Conservation (phyloP, 2,329 filamentous ascomycete genomes). For the Fusarium drepaniforme region DNA sequence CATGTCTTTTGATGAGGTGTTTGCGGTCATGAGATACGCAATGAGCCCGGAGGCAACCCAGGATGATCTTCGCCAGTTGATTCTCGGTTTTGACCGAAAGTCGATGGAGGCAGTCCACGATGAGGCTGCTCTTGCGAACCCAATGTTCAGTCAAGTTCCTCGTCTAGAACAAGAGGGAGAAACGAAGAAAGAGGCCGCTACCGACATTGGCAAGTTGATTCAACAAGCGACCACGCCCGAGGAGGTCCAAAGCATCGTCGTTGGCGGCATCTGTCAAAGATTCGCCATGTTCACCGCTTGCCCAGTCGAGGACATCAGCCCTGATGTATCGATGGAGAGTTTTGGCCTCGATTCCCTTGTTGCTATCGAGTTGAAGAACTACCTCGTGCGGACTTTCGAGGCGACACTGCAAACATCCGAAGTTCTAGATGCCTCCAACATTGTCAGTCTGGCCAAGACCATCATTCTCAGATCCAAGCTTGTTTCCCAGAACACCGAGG, state of each 20-base stretch:
- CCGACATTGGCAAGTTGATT: slow-evolving; percentile 19
- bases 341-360: slow-evolving; percentile 32
- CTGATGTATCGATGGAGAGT: slow-evolving; percentile 20
- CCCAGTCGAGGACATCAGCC: slow-evolving; percentile 23
- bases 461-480: slow-evolving; percentile 21
- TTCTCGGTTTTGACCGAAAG: slow-evolving; percentile 24
- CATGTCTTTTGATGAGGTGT: slow-evolving; percentile 25
- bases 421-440: slow-evolving; percentile 21
- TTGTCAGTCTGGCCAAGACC: slow-evolving; percentile 17
- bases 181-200: slow-evolving; percentile 4
- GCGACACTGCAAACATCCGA: slow-evolving; percentile 28
- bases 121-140: slow-evolving; percentile 19
- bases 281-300: slow-evolving; percentile 28
- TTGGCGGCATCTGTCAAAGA: slow-evolving; percentile 15
- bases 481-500: slow-evolving; percentile 3
- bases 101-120: slow-evolving; percentile 23
- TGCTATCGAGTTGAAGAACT: slow-evolving; percentile 35
- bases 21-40: slow-evolving; percentile 14
- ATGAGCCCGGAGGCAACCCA: slow-evolving; percentile 14
- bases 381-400: slow-evolving; percentile 20
- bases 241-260: slow-evolving; percentile 18
- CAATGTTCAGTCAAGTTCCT: slow-evolving; percentile 23
- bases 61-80: slow-evolving; percentile 10
- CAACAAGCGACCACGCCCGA: slow-evolving; percentile 15
- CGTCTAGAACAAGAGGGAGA: slow-evolving; percentile 12